Percentiles rank a stretch among this genome's conserved stretches.
These are phyloP conservation scores for Scedosporium minutisporum DNA, from an alignment of 2,329 filamentous ascomycete species.

Conservation along the genomic window DNA sequence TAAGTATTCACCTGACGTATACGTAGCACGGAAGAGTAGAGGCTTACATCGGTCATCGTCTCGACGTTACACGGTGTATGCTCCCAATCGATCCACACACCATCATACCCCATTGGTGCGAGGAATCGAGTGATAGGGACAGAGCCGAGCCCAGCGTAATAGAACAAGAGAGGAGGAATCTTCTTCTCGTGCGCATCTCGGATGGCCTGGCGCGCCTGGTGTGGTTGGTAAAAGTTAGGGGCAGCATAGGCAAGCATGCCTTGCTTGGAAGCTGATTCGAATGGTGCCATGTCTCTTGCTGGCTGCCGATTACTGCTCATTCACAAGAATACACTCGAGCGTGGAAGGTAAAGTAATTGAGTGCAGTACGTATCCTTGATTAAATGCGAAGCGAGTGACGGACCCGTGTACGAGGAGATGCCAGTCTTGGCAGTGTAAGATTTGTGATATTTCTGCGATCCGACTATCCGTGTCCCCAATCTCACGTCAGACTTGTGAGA, in stretches of 20 bases:
- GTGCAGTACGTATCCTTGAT: not conserved
- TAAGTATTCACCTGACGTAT: not conserved
- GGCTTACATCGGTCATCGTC: conserved; percentile 33
- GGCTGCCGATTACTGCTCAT: not conserved
- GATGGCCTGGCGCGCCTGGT: conserved; percentile 32
- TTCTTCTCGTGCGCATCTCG: conserved; percentile 34
- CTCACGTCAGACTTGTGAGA: not conserved
- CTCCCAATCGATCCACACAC: conserved; percentile 38
- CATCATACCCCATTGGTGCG: conserved; percentile 32
- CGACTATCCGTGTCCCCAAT: not conserved
- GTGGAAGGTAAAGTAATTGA: not conserved
- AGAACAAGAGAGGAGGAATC: conserved; percentile 32
- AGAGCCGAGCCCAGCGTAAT: conserved; percentile 30
- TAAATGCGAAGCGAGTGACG: not conserved
- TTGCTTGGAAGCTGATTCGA: conserved; percentile 3
- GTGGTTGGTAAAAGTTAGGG: conserved; percentile 36
- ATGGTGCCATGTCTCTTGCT: not conserved
- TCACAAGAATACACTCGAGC: no score
- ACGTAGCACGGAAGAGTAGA: not conserved
- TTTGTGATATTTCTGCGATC: no score
- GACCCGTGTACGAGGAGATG: not conserved
- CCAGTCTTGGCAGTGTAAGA: no score
- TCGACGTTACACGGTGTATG: conserved; percentile 34
- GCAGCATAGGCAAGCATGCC: conserved; percentile 33
- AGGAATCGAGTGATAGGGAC: conserved; percentile 28